phyloP scores from a whole-genome alignment of 345 rosid species.

The Nasturtium officinale region DNA sequence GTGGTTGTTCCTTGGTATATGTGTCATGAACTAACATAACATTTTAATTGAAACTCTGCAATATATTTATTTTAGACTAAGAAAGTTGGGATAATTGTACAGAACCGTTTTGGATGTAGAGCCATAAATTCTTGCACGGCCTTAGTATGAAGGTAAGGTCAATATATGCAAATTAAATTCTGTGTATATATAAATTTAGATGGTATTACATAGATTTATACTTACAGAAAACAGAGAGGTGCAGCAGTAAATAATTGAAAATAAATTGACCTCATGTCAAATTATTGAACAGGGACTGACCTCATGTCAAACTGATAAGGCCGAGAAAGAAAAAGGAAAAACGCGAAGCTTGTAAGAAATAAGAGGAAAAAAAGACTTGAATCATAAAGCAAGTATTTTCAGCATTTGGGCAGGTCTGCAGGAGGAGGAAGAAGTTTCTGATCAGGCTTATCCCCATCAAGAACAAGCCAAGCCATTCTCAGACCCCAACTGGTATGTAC shows the following conservation, averaged over 20 bases:
- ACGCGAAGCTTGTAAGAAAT: conserved; percentile 14
- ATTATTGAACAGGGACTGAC: conserved; percentile 40
- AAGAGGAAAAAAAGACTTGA: conserved; percentile 25
- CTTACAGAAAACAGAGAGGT: conserved; percentile 22
- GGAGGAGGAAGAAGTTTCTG: conserved; percentile 74
- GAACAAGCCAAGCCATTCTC: conserved; percentile 75
- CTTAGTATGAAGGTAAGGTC: neutral
- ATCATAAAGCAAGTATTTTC: conserved; percentile 30
- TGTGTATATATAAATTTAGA: conserved; percentile 6
- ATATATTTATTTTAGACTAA: neutral
- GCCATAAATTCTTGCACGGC: neutral
- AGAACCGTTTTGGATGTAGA: conserved; percentile 2
- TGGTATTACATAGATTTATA: conserved; percentile 31
- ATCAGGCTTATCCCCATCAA: conserved; percentile 64
- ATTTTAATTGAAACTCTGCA: neutral
- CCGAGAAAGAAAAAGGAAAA: conserved; percentile 25
- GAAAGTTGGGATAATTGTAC: conserved; percentile 15
- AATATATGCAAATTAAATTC: conserved; percentile 10
- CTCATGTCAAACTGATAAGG: conserved; percentile 42
- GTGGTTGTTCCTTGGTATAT: neutral
- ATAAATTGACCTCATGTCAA: conserved; percentile 46
- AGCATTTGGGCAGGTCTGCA: conserved; percentile 69
- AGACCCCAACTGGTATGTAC: conserved; percentile 82
- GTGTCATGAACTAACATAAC: neutral
- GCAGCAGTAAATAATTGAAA: conserved; percentile 26